Evolutionary conservation across 1,284 basidiomycete genomes (phyloP).

Genomic region (Moniliophthora roreri): DNA sequence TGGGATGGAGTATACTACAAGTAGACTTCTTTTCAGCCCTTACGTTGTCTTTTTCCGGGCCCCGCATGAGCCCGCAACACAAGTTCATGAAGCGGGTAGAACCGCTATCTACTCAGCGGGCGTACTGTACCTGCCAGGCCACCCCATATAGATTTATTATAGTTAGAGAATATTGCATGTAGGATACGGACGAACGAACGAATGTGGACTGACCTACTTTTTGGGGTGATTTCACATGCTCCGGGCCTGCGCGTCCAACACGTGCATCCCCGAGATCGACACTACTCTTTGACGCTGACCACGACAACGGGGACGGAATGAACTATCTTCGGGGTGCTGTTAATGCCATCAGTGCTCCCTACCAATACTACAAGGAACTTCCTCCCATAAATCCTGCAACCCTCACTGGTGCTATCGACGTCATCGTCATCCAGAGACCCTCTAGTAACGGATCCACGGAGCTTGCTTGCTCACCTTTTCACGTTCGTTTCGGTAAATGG

Average conservation of each 20-base stretch:
- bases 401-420: slow-evolving; percentile 94
- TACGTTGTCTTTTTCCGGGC: too few species aligned
- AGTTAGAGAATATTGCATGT: too few species aligned
- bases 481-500: slow-evolving; percentile 98
- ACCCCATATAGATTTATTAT: too few species aligned
- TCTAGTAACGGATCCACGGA: slow-evolving; percentile 64
- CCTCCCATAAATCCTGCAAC: slow-evolving; percentile 88
- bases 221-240: background rate
- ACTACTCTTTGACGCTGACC: background rate
- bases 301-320: slow-evolving; percentile 41
- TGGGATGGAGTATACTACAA: too few species aligned
- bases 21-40: too few species aligned
- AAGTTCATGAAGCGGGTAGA: too few species aligned
- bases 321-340: slow-evolving; percentile 84
- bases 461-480: slow-evolving; percentile 93
- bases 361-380: slow-evolving; percentile 83
- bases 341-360: slow-evolving; percentile 76
- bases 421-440: slow-evolving; percentile 86
- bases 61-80: too few species aligned
- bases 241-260: background rate
- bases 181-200: too few species aligned
- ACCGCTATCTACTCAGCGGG: too few species aligned
- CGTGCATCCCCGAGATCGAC: background rate
- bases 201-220: too few species aligned
- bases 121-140: too few species aligned